Evolutionary conservation across 1,139 yeast genomes (phyloP).

Genomic region (Taiozyma onychis): DNA sequence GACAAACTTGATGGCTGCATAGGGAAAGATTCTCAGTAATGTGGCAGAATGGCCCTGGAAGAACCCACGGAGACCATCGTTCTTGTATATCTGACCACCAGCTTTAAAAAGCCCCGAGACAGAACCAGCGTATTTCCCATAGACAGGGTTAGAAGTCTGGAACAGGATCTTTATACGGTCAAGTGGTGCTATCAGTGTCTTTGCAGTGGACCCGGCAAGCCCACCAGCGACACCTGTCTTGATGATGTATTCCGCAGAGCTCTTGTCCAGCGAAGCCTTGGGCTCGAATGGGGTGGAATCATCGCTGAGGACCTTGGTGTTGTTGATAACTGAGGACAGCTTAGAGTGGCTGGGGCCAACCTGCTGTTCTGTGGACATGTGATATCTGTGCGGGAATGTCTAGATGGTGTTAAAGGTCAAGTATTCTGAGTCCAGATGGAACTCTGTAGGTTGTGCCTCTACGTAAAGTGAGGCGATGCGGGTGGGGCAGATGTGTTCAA

Average conservation of each 20-base stretch:
- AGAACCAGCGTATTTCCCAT: slow-evolving; percentile 73
- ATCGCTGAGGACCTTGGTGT: slow-evolving; percentile 14
- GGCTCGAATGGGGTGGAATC: slow-evolving; percentile 17
- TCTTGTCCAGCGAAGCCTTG: slow-evolving; percentile 44
- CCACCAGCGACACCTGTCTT: slow-evolving; percentile 95
- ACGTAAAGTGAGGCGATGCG: not conserved
- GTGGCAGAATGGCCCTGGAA: slow-evolving; percentile 97
- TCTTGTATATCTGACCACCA: slow-evolving; percentile 53
- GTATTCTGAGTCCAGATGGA: not conserved
- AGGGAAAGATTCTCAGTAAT: slow-evolving; percentile 84
- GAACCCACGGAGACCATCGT: slow-evolving; percentile 77
- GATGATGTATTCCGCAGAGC: slow-evolving; percentile 69
- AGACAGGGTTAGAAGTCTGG: slow-evolving; percentile 93
- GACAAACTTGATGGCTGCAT: slow-evolving; percentile 96
- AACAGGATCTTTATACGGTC: slow-evolving; percentile 92
- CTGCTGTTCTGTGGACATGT: slow-evolving; percentile 2
- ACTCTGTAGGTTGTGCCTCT: not conserved
- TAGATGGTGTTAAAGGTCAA: not conserved
- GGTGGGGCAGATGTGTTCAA: not conserved
- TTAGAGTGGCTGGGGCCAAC: slow-evolving; percentile 1
- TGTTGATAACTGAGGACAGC: slow-evolving; percentile 6
- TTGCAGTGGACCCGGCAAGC: slow-evolving; percentile 90
- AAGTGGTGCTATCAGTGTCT: slow-evolving; percentile 89
- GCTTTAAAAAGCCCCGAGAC: slow-evolving; percentile 74
- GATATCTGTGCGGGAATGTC: not conserved